Base-by-base conservation (phyloP, 805 yeast species). In the Candida jianshihensis region DNA sequence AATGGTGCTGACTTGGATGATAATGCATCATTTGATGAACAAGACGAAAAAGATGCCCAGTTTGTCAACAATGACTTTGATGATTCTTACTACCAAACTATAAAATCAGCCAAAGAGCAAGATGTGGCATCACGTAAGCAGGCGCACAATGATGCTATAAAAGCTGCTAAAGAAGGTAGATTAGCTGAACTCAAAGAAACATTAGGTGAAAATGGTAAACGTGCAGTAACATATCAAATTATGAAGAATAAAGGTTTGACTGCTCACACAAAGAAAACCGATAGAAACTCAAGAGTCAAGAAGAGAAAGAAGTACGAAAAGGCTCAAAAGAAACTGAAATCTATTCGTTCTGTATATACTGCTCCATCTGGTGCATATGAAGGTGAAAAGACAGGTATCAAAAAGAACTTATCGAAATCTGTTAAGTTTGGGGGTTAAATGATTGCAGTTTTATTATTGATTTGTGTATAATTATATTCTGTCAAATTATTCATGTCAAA, bases 351-450 rank as follows among this genome's bases (percentile, higher is more conserved):
- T 37, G 96, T 88, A n/a, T 88, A 81, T 69, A 73, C 80, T 49
- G 68, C 69, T 15, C 85, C 75, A 35, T 68, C 75, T 43, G 83
- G 87, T 45, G 80, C 95, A 2, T 92, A 92, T 60, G 81, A 73
- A 44, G 98, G 98, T 63, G 98, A 92, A 60, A 73, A 77, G 66
- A 88, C 97, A 15, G 98, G 98, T 85, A 92, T 92, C 58, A 88
- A 88, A 71, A 90, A 92, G 75, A 87, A 87, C 47, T 57, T 90
- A 35, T 71, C 95, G n/a, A 81, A 86, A 61, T 81, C 95, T 52
- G 88, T 86, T 54, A 84, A 81, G 60, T 79, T 88, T 44, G 17
- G 17, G 4, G 18, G 18, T 15, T 26, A 15, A 26, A 13, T 21
- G 24, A n/a, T n/a, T n/a, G n/a, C n/a, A n/a, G n/a, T n/a, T n/a